These are phyloP conservation scores for Monosporascus sp. DNA, from an alignment of 2,329 filamentous ascomycete species.

Conservation along the genomic window DNA sequence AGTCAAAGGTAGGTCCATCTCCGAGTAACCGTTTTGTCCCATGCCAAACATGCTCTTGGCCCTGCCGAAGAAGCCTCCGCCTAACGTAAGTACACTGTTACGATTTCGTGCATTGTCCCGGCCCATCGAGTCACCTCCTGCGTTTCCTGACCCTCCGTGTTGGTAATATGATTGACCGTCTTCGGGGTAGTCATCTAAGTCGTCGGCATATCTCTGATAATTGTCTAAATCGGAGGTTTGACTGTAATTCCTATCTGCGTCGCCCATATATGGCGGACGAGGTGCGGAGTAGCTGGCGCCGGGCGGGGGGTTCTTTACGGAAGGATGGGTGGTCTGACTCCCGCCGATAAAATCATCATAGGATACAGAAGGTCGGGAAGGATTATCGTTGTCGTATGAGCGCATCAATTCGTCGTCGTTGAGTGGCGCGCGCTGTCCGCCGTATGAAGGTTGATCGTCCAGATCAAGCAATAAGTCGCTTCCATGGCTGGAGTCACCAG, in stretches of 20 bases:
- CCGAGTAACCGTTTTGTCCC: constrained; percentile 74
- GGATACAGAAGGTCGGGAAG: constrained; percentile 75
- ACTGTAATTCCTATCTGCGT: constrained; percentile 46
- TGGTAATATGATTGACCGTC: constrained; percentile 83
- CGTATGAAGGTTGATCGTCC: constrained; percentile 66
- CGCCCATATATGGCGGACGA: constrained; percentile 37
- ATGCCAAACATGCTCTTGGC: constrained; percentile 90
- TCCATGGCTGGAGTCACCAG: constrained; percentile 41
- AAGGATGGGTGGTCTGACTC: constrained; percentile 43
- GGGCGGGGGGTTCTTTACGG: constrained; percentile 33
- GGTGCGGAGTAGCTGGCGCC: constrained; percentile 22
- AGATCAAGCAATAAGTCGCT: constrained; percentile 67
- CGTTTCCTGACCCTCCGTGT: constrained; percentile 49
- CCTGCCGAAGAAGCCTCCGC: constrained; percentile 78
- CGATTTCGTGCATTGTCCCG: constrained; percentile 62
- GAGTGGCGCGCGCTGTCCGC: constrained; percentile 68
- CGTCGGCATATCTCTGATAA: constrained; percentile 86
- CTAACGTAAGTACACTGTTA: constrained; percentile 83
- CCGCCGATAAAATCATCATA: constrained; percentile 93
- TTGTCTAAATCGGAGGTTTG: constrained; percentile 82
- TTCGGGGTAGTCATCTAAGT: constrained; percentile 74
- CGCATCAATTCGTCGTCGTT: constrained; percentile 76
- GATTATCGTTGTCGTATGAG: constrained; percentile 61
- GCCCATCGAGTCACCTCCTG: constrained; percentile 38
- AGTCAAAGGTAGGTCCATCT: constrained; percentile 96